Evolutionary conservation across 1,139 yeast species (phyloP), one percentile per base, ranked within the genome.

Genomic region (Yamadazyma triangularis): DNA sequence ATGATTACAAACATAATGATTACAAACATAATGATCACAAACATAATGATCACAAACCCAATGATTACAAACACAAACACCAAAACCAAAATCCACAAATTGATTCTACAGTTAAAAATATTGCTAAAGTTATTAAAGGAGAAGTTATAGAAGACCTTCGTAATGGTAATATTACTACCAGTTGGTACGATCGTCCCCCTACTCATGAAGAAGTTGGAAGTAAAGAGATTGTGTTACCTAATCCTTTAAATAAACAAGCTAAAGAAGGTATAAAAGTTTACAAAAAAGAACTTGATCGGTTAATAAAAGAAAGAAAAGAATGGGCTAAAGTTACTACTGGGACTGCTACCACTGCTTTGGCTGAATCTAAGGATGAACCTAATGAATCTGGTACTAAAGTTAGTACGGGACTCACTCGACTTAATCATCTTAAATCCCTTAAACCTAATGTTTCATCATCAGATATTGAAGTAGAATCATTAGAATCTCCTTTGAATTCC

Each of bases 41-140:
- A n/a, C n/a, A n/a, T n/a, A n/a, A n/a, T n/a, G n/a, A n/a, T n/a
- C n/a, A n/a, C n/a, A n/a, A n/a, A n/a, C n/a, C n/a, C n/a, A n/a
- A n/a, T n/a, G n/a, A n/a, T n/a, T n/a, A n/a, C n/a, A n/a, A n/a
- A n/a, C n/a, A n/a, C n/a, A n/a, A n/a, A n/a, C n/a, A n/a, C n/a
- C n/a, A n/a, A n/a, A 18, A 18, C 9, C 8, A 18, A 7, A 18
- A 18, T 18, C 8, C 6, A 15, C 42, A 15, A 51, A 35, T 12
- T 29, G 65, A 58, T 30, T 55, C 53, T 30, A 69, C 73, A 2
- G 73, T 67, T 8, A 45, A 60, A 13, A 70, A 68, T 36, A 73
- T 77, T 21, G 84, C 89, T 9, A 71, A 77, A 36, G 77, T 76
- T 2, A 76, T 84, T 24, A 73, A 78, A 46, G 84, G 80, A 35